Evolutionary conservation across 495 filamentous ascomycete species (phyloP), one percentile per base, ranked within the genome.

Genomic region (Cercophora newfieldiana): DNA sequence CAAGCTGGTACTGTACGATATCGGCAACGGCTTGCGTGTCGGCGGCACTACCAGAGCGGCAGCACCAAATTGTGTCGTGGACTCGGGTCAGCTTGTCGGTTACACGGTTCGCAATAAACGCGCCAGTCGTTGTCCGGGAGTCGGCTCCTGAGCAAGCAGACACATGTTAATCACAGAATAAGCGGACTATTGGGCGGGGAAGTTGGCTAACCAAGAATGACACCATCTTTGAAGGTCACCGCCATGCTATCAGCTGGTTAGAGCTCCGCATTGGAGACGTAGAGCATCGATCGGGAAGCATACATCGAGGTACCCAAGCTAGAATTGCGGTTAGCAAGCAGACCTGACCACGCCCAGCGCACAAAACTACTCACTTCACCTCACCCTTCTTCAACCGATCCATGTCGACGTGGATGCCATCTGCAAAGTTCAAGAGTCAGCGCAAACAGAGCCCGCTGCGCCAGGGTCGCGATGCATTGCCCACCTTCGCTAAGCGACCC

Each of bases 361-460:
- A 48, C 8, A 7, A 6, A 0, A n/a, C 47, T 5, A 31, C 90
- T 80, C 84, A 97, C 93, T 98, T 97, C 75, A 79, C 76, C 69
- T 80, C 77, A 37, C 78, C 78, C 71, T 80, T 78, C 75, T 80
- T 80, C 71, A 78, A 67, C 71, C 94, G 90, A 69, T 97, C 90
- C 95, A 99, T 98, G 75, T 99, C 95, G 60, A 99, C 81, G 79
- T 99, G 95, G 75, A 99, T 97, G 74, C 95, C 95, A 94, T 99
- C 95, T 99, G 72, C 30, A 29, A 60, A 53, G 56, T 59, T 68
- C 68, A 71, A 68, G 25, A 21, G 30, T 69, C 47, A 74, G 67
- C 58, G 1, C 29, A 28, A 18, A 55, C 31, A 18, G 50, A 24
- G 59, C 18, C 18, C 2, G 22, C 16, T 26, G 24, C 61, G n/a